Percentiles rank a stretch among this genome's conserved stretches.
phyloP scores from a whole-genome alignment of 2,329 filamentous ascomycete genomes.

The Fusarium globosum region DNA sequence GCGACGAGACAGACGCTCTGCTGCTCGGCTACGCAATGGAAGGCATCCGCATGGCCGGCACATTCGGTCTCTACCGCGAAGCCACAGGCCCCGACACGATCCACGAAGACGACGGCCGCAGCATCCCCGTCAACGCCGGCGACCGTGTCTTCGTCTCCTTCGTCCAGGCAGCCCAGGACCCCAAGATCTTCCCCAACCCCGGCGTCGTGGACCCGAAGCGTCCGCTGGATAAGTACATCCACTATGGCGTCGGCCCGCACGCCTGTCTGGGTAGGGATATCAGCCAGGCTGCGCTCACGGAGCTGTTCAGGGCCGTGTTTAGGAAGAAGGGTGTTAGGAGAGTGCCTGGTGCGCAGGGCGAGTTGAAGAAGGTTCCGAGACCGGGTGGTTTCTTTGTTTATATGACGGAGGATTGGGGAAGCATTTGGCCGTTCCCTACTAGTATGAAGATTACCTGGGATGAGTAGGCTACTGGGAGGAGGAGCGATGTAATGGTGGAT shows the following conservation, averaged over 20 bases:
- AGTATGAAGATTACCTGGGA: conserved; percentile 68
- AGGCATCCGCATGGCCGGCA: conserved; percentile 74
- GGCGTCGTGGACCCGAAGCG: conserved; percentile 71
- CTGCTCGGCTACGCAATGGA: conserved; percentile 79
- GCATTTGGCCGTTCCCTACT: conserved; percentile 58
- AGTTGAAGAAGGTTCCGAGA: conserved; percentile 72
- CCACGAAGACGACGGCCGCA: conserved; percentile 61
- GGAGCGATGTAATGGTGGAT: conserved; percentile 13
- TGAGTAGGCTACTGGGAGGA: not conserved
- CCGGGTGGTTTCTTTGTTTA: conserved; percentile 69
- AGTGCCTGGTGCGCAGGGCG: conserved; percentile 71
- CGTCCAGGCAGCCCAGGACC: conserved; percentile 65
- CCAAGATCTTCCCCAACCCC: conserved; percentile 69
- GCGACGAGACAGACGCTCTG: conserved; percentile 68
- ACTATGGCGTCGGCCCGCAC: conserved; percentile 72
- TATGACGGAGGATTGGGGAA: conserved; percentile 73
- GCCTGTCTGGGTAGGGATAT: conserved; percentile 70
- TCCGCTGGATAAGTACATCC: conserved; percentile 71
- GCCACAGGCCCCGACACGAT: conserved; percentile 59
- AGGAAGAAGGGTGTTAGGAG: conserved; percentile 69
- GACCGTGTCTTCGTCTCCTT: conserved; percentile 74
- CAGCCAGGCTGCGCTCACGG: conserved; percentile 70
- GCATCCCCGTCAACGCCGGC: conserved; percentile 64
- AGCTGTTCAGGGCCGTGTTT: conserved; percentile 76
- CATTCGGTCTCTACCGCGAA: conserved; percentile 69